Evolutionary conservation across 2,329 filamentous ascomycete species (phyloP), one percentile per base, ranked within the genome.

Genomic region (Bipolaris zeicola): DNA sequence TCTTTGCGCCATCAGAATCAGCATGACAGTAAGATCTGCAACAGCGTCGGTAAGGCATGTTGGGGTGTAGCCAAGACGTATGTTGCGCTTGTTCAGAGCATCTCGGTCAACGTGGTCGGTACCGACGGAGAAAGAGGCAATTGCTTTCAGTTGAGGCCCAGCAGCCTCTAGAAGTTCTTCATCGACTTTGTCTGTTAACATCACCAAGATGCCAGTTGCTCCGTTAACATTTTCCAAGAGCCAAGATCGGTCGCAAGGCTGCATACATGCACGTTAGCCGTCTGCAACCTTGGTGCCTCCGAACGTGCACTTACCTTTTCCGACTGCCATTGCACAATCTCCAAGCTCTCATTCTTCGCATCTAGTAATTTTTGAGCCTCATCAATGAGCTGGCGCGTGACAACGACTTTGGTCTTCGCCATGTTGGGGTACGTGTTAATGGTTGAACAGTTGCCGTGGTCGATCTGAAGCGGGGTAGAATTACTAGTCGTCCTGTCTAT

Each of bases 101-200:
- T 54, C 51, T 3, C 60, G 60, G 47, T 72, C 65, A 6, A 73
- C 61, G 46, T 72, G 69, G 50, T 72, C 69, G 11, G 67, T 72
- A 1, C 70, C 71, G n/a, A 72, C 67, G 7, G 68, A 71, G 55
- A 71, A 72, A 0, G 70, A 72, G 2, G 70, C 67, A 24, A 73
- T 63, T 3, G 58, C 64, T 55, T 69, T 71, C 4, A 73, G 54
- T 14, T 61, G 50, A 7, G 52, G 28, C 11, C 69, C 69, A 1
- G 68, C 64, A 22, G 64, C 55, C 10, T 63, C 22, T 5, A 73
- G 34, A 3, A 73, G 62, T 28, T 71, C 68, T 44, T 64, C 54
- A 42, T 73, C 67, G 47, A 68, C 54, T 43, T 63, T 67, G 5
- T 72, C 70, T 1, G 62, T 65, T 0, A 73, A 58, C 68, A 70